Base-by-base conservation (phyloP, 106 monocot genomes). In the Xerophyta viscosa region DNA sequence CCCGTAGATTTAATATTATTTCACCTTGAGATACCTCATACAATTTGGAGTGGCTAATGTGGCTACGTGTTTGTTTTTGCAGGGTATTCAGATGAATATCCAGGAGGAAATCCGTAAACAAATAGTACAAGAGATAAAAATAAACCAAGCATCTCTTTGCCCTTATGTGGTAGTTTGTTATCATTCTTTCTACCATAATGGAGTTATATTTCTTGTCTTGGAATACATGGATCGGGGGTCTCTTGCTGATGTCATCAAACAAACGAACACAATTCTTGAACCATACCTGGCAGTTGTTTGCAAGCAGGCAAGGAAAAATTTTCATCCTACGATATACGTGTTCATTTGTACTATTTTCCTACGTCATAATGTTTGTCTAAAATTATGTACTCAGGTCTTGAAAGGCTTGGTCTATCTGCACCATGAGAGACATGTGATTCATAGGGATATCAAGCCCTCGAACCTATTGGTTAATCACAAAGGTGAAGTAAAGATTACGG, bases 211-310 rank as follows among this genome's bases (percentile, higher is more conserved):
- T 63, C 81, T 96, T 42, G 81, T 96, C 18, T 71, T 96, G 52
- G 96, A 96, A 55, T 96, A 89, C 57, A 96, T 96, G 96, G 85
- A 96, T 61, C 67, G 85, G 27, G 96, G 96, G 37, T 89, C 96
- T 63, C 77, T 96, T 28, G 89, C 82, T 8, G 96, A 96, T 58
- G 56, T 96, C 31, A 54, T 96, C 46, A 89, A 81, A 46, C 96
- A 89, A 78, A 78, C 85, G 13, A 79, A 89, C 52, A 96, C 76
- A 33, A 79, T 96, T 62, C 89, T 96, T 28, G 96, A 96, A 62
- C 96, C 96, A 49, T 86, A 96, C 69, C 89, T 96, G 65, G 78
- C 89, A 45, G 84, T 86, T 71, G 59, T 96, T 50, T 96, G 96
- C 51, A 85, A 85, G 41, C 96, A 96, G 84, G 96, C 37, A 66